Evolutionary conservation across 306 rosid genomes (phyloP).

Genomic region (Hippophae tibetana): DNA sequence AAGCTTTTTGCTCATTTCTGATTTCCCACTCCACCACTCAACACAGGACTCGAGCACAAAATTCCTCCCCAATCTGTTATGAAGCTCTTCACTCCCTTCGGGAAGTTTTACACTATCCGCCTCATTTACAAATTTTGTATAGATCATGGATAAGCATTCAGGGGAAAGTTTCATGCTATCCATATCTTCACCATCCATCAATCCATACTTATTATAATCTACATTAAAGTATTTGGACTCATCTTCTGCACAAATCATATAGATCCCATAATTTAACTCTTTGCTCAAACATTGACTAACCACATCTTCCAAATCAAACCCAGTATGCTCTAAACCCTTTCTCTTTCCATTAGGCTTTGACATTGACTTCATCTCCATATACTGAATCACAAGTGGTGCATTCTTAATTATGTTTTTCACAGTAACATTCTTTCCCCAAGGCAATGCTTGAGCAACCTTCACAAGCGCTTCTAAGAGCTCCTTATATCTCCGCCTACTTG

Average conservation of each 20-base stretch:
- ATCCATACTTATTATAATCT: conserved; percentile 6
- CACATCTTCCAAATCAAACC: conserved; percentile 42
- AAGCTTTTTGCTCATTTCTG: conserved; percentile 66
- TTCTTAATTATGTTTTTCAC: conserved; percentile 50
- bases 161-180: conserved; percentile 39
- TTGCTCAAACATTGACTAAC: conserved; percentile 41
- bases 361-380: conserved; percentile 69
- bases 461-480: conserved; percentile 64
- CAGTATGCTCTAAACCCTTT: conserved; percentile 17
- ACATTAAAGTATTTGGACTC: conserved; percentile 28
- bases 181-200: conserved; percentile 3
- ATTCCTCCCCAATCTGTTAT: conserved; percentile 13
- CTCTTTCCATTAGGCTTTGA: conserved; percentile 23
- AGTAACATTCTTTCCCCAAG: conserved; percentile 78
- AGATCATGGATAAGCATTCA: conserved; percentile 55
- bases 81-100: conserved; percentile 19
- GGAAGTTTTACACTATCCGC: conserved; percentile 11
- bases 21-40: conserved; percentile 79
- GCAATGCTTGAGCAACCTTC: conserved; percentile 61
- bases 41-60: conserved; percentile 26
- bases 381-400: conserved; percentile 54
- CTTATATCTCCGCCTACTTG: conserved; percentile 47
- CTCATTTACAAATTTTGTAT: conserved; percentile 29
- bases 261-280: conserved; percentile 19
- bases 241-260: conserved; percentile 13